These are phyloP conservation scores for Kodamaea ohmeri DNA, from an alignment of 1,139 yeast genomes.

Conservation along the genomic window DNA sequence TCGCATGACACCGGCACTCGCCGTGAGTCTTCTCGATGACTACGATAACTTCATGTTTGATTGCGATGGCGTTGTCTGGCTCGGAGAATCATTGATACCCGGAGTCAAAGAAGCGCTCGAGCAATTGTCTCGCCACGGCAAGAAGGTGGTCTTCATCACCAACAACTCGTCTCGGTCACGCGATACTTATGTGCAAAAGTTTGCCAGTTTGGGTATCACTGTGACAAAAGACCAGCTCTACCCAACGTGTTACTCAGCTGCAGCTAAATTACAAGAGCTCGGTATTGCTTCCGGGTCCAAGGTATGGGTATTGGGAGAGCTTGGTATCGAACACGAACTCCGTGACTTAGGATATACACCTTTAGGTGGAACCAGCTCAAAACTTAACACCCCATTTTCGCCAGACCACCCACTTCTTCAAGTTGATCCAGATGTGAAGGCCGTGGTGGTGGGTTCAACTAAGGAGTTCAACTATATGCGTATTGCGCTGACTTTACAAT, in stretches of 20 bases:
- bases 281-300: slow-evolving; percentile 33
- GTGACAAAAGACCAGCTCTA: slow-evolving; percentile 30
- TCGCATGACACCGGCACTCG: background rate
- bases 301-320: slow-evolving; percentile 83
- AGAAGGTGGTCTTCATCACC: slow-evolving; percentile 37
- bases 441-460: slow-evolving; percentile 43
- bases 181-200: slow-evolving; percentile 31
- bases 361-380: slow-evolving; percentile 67
- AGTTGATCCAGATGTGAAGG: slow-evolving; percentile 40
- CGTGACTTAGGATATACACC: slow-evolving; percentile 62
- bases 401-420: slow-evolving; percentile 46
- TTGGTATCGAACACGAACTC: slow-evolving; percentile 76
- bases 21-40: slow-evolving; percentile 42
- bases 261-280: slow-evolving; percentile 18
- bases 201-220: slow-evolving; percentile 31
- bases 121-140: slow-evolving; percentile 41
- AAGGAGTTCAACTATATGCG: slow-evolving; percentile 39
- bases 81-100: slow-evolving; percentile 73
- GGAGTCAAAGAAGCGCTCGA: slow-evolving; percentile 65
- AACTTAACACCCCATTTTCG: slow-evolving; percentile 30
- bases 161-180: slow-evolving; percentile 42
- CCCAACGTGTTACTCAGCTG: slow-evolving; percentile 43
- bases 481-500: slow-evolving; percentile 39
- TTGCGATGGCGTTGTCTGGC: slow-evolving; percentile 94
- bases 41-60: slow-evolving; percentile 87